Evolutionary conservation across 2,329 filamentous ascomycete genomes (phyloP).

Genomic region (Domatiomyces globalis): DNA sequence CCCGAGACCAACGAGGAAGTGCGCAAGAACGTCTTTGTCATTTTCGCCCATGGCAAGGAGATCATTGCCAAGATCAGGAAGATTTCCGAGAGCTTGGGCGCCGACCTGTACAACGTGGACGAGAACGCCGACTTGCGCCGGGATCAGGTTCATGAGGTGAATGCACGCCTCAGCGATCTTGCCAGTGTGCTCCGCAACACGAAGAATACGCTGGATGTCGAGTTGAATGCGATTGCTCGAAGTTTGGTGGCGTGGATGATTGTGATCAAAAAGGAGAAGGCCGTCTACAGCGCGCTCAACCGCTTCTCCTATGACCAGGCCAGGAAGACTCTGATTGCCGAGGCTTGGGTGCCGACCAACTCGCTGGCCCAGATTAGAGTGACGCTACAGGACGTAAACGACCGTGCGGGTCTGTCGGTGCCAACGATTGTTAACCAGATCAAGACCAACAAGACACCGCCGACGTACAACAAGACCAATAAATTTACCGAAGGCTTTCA

Average conservation of each 20-base stretch:
- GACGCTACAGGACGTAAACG: constrained; percentile 91
- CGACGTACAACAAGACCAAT: constrained; percentile 95
- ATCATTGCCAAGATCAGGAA: constrained; percentile 98
- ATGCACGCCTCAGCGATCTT: constrained; percentile 79
- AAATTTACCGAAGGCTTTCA: constrained; percentile 97
- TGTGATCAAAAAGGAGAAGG: constrained; percentile 95
- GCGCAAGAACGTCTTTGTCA: constrained; percentile 97
- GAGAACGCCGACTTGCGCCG: constrained; percentile 91
- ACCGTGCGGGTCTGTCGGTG: constrained; percentile 86
- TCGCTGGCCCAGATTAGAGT: constrained; percentile 79
- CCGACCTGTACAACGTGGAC: constrained; percentile 90
- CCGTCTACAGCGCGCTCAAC: constrained; percentile 89
- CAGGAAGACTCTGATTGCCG: constrained; percentile 88
- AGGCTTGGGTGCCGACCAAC: constrained; percentile 93
- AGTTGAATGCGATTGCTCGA: constrained; percentile 84
- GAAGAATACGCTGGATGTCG: constrained; percentile 81
- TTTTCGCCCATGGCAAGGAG: constrained; percentile 96
- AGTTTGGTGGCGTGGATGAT: constrained; percentile 95
- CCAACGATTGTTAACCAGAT: constrained; percentile 98
- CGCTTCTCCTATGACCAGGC: constrained; percentile 93
- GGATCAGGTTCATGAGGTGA: constrained; percentile 95
- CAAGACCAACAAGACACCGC: constrained; percentile 89
- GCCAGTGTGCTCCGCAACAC: constrained; percentile 89
- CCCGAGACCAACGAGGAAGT: constrained; percentile 82
- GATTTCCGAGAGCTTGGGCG: constrained; percentile 93